These are phyloP conservation scores for Ophiosphaerella herpotricha DNA, from an alignment of 2,329 filamentous ascomycete genomes.

Conservation along the genomic window DNA sequence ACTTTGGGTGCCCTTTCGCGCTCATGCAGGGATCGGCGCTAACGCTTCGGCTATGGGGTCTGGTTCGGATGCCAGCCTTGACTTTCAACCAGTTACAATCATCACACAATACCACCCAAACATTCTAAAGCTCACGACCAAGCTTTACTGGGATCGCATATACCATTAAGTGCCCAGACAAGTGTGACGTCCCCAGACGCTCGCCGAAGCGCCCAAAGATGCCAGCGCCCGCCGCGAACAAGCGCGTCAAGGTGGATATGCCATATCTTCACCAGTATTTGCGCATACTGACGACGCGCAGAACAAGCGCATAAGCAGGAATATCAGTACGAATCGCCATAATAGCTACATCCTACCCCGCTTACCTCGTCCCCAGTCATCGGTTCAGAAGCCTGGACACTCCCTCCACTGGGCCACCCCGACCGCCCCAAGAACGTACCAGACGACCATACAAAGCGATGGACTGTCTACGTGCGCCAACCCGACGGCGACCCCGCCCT, in stretches of 20 bases:
- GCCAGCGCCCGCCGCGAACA: constrained; percentile 59
- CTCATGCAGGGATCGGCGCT: constrained; percentile 1
- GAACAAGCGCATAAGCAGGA: constrained; percentile 49
- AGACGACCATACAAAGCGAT: constrained; percentile 92
- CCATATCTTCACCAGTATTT: not conserved
- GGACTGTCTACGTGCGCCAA: constrained; percentile 92
- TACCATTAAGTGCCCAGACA: not conserved
- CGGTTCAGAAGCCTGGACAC: constrained; percentile 55
- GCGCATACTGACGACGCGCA: constrained; percentile 26
- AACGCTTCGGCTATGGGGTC: constrained; percentile 2
- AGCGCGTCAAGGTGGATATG: constrained; percentile 53
- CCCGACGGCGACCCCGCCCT: constrained; percentile 84
- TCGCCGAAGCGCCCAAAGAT: constrained; percentile 41
- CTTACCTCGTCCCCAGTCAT: constrained; percentile 45
- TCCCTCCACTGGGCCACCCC: constrained; percentile 73
- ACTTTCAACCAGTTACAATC: not conserved
- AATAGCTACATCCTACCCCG: not conserved
- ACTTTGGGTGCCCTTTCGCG: not conserved
- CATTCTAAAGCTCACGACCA: not conserved
- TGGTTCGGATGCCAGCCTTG: not conserved
- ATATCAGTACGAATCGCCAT: constrained; percentile 38
- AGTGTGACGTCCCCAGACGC: not conserved
- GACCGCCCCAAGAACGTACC: constrained; percentile 69
- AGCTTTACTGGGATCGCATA: not conserved
- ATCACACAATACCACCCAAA: too few species aligned